Base-by-base conservation (phyloP, 192 early-diverging fungal genomes). In the Diversispora epigaea region DNA sequence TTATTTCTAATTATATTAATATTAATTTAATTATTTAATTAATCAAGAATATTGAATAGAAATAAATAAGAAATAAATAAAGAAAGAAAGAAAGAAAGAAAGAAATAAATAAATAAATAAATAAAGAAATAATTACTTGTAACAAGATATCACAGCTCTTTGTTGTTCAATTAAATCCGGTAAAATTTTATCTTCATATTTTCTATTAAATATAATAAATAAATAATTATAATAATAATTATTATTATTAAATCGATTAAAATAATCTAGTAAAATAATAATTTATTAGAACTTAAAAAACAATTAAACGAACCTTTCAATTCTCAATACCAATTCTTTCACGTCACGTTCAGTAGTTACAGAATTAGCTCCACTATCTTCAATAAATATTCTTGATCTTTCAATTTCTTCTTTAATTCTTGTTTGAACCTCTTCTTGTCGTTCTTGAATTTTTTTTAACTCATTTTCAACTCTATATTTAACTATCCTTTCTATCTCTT, bases 401-500 rank as follows among this genome's bases (percentile, higher is more conserved):
- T 41, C 32, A 17, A 63, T 15, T 43, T 64, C 62, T 6, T 41
- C 62, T 43, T 64, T 17, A 64, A 43, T 17, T 41, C 41, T 25
- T 64, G 17, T 22, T 6, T 32, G 39, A 50, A 69, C 21, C 21
- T 69, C 68, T 25, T 69, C 68, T 8, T 69, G 46, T 17, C 45
- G 25, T 49, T 69, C 68, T 11, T 39, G 45, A 47, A 69, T 69
- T 17, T 25, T 21, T 39, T 19, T 69, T 49, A 69, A 54, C 52
- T 69, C 68, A 17, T 22, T 15, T 2, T 47, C 68, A 43, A 69
- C 68, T n/a, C 68, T 19, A 15, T 12, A n/a, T 39, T 54, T 47
- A 54, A 69, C 46, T n/a, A 69, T 69, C 25, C 52, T 47, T 32
- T 69, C 68, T 17, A 69, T 32, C 22, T 69, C 68, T 64, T 64